A percentile compares a stretch with the other conserved stretches of the same genome.
phyloP scores from a whole-genome alignment of 305 asterid genomes.

The Solanum chacoense region DNA sequence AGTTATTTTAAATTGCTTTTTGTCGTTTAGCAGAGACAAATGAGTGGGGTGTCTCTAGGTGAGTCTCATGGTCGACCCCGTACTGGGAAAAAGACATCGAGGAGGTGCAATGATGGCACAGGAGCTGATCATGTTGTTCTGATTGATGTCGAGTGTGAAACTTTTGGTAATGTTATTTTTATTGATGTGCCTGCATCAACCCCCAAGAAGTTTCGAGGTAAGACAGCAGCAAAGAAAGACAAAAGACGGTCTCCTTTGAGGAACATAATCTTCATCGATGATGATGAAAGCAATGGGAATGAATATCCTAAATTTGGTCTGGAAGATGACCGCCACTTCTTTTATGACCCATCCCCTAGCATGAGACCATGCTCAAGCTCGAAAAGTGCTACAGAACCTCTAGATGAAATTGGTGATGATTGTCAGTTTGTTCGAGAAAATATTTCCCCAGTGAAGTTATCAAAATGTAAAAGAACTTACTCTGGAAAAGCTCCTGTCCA shows the following conservation, averaged over 20 bases:
- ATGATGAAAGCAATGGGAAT: constrained; percentile 40
- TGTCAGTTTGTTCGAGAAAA: constrained; percentile 36
- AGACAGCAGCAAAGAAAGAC: constrained; percentile 23
- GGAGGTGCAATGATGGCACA: constrained; percentile 37
- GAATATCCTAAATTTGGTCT: constrained; percentile 13
- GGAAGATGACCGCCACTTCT: constrained; percentile 5
- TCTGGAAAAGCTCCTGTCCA: constrained; percentile 45
- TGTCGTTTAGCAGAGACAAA: constrained; percentile 19
- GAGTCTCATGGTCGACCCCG: constrained; percentile 30
- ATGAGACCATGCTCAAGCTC: constrained; percentile 17
- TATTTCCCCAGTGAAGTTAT: constrained; percentile 54
- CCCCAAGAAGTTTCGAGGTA: constrained; percentile 18
- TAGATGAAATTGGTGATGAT: constrained; percentile 24
- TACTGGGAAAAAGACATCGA: constrained; percentile 33
- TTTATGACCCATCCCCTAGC: constrained; percentile 33
- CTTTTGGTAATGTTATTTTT: constrained; percentile 33
- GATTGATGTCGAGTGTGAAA: constrained; percentile 56
- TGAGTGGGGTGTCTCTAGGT: constrained; percentile 40
- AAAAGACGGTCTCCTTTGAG: constrained; percentile 12
- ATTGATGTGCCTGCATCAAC: constrained; percentile 54
- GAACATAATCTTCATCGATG: constrained; percentile 62
- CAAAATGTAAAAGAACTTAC: constrained; percentile 82
- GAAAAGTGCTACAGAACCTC: constrained; percentile 13
- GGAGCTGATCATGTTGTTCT: constrained; percentile 35
- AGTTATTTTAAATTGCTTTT: neutral